A percentile compares a stretch with the other conserved stretches of the same genome.
These are phyloP conservation scores for Plasmodium malariae DNA, from an alignment of 169 alveolate species.

Conservation along the genomic window DNA sequence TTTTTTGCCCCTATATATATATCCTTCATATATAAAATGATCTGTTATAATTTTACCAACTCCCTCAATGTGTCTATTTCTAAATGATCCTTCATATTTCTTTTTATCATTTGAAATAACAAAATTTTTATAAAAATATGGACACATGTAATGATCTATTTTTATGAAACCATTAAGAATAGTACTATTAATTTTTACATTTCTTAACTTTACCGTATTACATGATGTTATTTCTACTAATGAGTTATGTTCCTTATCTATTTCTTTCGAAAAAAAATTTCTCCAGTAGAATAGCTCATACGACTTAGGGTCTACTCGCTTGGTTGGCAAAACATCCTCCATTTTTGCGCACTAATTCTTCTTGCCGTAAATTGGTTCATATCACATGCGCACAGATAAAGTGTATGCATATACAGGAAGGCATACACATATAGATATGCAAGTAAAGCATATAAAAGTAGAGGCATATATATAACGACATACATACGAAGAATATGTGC, in stretches of 20 bases:
- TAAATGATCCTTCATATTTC: conserved; percentile 28
- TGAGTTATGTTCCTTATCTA: background rate
- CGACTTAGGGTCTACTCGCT: background rate
- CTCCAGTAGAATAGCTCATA: conserved; percentile 25
- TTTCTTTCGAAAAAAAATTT: conserved; percentile 13
- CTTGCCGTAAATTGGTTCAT: background rate
- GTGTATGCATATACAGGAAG: no score
- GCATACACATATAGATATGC: no score
- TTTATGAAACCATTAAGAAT: conserved; percentile 4
- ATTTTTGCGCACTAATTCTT: background rate
- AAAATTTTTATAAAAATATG: conserved; percentile 9
- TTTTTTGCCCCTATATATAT: conserved; percentile 16
- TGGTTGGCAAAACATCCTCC: background rate
- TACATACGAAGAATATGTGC: no score
- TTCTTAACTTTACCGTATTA: conserved; percentile 11
- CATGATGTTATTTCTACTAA: conserved; percentile 13
- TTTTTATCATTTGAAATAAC: background rate
- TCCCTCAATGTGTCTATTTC: conserved; percentile 18
- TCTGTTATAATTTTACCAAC: conserved; percentile 30
- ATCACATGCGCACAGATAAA: no score
- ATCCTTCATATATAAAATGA: conserved; percentile 12
- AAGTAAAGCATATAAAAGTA: no score
- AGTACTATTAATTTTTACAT: conserved; percentile 12
- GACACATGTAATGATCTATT: conserved; percentile 18
- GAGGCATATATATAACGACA: no score